phyloP scores from a whole-genome alignment of 495 filamentous ascomycete species.

The Halenospora varia region DNA sequence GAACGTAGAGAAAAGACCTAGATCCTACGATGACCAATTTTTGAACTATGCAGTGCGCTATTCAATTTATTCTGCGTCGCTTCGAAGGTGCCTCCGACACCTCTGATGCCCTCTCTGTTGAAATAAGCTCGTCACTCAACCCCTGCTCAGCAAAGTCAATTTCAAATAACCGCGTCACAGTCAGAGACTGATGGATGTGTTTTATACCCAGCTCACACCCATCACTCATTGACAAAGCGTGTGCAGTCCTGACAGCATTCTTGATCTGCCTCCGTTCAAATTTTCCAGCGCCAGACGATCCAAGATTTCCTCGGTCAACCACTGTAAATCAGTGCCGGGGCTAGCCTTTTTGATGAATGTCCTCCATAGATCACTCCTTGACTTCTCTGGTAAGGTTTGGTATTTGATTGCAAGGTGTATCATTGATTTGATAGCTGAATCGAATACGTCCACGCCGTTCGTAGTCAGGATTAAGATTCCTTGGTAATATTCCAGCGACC shows the following conservation, averaged over 20 bases:
- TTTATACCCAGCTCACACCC: not conserved
- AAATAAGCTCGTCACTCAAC: too few species aligned
- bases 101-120: too few species aligned
- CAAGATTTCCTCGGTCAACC: not conserved
- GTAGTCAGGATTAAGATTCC: constrained; percentile 28
- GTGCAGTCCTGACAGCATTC: not conserved
- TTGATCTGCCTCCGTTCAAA: not conserved
- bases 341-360: not conserved
- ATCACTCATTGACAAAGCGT: not conserved
- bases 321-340: not conserved
- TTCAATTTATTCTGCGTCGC: too few species aligned
- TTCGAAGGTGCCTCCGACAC: too few species aligned
- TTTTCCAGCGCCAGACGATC: not conserved
- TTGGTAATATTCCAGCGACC: constrained; percentile 25
- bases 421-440: constrained; percentile 27
- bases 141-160: not conserved
- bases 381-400: constrained; percentile 4
- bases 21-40: too few species aligned
- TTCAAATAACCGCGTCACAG: not conserved
- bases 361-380: not conserved
- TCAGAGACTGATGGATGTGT: not conserved
- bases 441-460: constrained; percentile 24
- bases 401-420: constrained; percentile 21
- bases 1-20: too few species aligned
- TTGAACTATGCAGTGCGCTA: too few species aligned